Percentiles rank a stretch among this genome's conserved stretches.
phyloP scores from a whole-genome alignment of 441 rosid species.

The Viola pubescens region DNA sequence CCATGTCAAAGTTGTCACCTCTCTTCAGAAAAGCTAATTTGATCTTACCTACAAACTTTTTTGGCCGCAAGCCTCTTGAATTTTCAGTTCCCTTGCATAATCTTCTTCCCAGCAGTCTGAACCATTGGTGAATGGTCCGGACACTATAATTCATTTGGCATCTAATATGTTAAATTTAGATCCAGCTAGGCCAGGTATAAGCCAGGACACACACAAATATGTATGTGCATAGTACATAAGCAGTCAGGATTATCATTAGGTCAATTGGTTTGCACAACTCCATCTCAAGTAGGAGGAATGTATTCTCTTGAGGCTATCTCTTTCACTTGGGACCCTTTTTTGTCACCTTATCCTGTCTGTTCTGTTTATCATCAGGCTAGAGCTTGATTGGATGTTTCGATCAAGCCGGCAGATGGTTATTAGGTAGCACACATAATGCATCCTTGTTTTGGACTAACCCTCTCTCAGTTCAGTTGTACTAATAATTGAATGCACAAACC shows the following conservation, averaged over 20 bases:
- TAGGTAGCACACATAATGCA: background rate
- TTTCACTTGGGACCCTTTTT: background rate
- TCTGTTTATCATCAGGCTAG: background rate
- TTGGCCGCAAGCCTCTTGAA: too few species aligned
- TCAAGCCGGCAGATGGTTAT: slow-evolving; percentile 1
- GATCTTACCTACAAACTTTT: too few species aligned
- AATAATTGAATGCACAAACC: background rate
- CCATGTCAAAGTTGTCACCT: too few species aligned
- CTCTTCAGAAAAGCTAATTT: too few species aligned
- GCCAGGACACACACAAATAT: background rate
- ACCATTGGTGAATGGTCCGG: background rate
- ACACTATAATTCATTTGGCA: background rate
- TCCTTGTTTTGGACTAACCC: background rate
- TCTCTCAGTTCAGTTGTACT: background rate
- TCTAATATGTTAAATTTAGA: background rate
- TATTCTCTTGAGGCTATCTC: too few species aligned
- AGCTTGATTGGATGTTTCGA: slow-evolving; percentile 11
- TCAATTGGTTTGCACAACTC: too few species aligned
- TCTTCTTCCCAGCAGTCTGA: background rate
- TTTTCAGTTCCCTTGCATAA: background rate
- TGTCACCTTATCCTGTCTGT: slow-evolving; percentile 5
- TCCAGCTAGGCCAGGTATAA: background rate
- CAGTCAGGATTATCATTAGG: slow-evolving; percentile 1
- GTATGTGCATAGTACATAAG: slow-evolving; percentile 4
- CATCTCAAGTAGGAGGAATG: too few species aligned